Base-by-base conservation (phyloP, 2,329 filamentous ascomycete genomes). In the Clonostachys byssicola region DNA sequence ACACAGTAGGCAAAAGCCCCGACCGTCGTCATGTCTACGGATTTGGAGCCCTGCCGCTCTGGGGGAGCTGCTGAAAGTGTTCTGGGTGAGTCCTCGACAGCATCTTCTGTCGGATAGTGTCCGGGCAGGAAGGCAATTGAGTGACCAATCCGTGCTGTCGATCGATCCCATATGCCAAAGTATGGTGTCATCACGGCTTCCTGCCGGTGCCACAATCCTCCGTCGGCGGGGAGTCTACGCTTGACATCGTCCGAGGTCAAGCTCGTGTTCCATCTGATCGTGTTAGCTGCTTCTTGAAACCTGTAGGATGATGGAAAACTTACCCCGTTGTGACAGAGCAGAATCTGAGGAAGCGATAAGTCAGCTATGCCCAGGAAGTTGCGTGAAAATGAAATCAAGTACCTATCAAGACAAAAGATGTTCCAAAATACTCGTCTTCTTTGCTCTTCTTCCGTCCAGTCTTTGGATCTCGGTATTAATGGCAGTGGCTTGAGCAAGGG, bases 1-100 rank as follows among this genome's bases (percentile, higher is more conserved):
- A 75, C 65, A 9, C 67, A 66, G 42, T 74, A 75, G 1, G 72
- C 71, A 49, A 74, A 74, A 0, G 69, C 70, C 0, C 73, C 73
- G 1, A 75, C 58, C 0, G 65, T 66, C 6, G 70, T 65, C 47
- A 67, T 61, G 20, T 61, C 56, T 1, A 61, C 55, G 0, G 50
- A 47, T 34, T 50, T 51, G 1, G 44, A 46, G 2, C 50, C 51
- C 5, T 50, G 45, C 18, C 49, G 45, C 12, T 44, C 45, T 33
- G 18, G 23, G 12, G 45, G 20, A 12, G 44, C 13, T 42, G 12
- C 17, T 17, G 12, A 14, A n/a, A 12, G 36, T 39, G 17, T 14
- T 39, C 14, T 39, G 12, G 14, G 7, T 4, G 36, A 18, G 14
- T n/a, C 36, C 7, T 39, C 35, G 40, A 49, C 17, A 44, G 46